A percentile compares a stretch with the other conserved stretches of the same genome.
These are phyloP conservation scores for Stephanodiscus minutulus DNA, from an alignment of 108 stramenopile species.

Conservation along the genomic window DNA sequence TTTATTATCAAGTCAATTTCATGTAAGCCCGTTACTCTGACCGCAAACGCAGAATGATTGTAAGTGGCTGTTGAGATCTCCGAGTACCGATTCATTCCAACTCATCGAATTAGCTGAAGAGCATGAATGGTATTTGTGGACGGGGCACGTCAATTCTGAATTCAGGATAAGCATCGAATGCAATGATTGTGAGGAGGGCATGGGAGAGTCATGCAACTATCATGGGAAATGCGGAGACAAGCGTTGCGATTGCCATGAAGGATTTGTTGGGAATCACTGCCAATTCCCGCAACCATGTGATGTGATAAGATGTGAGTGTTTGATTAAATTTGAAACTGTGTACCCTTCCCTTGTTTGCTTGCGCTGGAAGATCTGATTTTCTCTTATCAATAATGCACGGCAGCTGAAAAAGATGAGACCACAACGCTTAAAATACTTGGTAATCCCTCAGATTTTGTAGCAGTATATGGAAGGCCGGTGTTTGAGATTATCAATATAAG, in stretches of 20 bases:
- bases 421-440: conserved; percentile 16
- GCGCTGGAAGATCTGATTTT: background rate
- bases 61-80: conserved; percentile 23
- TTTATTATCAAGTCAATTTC: background rate
- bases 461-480: conserved; percentile 36
- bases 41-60: conserved; percentile 5
- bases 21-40: conserved; percentile 4
- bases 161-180: conserved; percentile 5
- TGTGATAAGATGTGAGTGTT: conserved; percentile 19
- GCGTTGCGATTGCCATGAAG: conserved; percentile 9
- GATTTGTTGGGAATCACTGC: conserved; percentile 13
- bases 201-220: conserved; percentile 25
- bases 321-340: background rate
- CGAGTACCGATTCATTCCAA: conserved; percentile 23
- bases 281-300: conserved; percentile 26
- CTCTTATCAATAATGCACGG: background rate
- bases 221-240: conserved; percentile 20
- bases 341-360: background rate
- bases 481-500: conserved; percentile 17
- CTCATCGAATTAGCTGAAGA: conserved; percentile 30
- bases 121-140: conserved; percentile 36
- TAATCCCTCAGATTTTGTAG: conserved; percentile 21
- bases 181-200: conserved; percentile 13
- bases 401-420: conserved; percentile 31
- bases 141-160: conserved; percentile 12